Percentiles rank a stretch among this genome's conserved stretches.
Conservation (phyloP, 306 rosid species). For the Castanospermum australe region DNA sequence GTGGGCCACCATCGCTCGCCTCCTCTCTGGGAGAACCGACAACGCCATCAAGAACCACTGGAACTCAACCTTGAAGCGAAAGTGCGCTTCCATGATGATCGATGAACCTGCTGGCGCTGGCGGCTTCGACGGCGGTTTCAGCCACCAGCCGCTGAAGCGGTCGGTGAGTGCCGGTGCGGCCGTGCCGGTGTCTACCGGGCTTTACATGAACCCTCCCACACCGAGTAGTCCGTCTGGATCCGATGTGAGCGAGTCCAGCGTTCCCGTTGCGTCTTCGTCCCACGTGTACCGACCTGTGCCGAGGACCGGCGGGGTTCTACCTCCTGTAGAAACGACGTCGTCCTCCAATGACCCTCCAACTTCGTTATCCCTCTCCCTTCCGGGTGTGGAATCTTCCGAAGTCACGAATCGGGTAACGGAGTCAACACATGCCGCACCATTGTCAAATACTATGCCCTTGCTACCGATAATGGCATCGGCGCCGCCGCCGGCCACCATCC, state of each 20-base stretch:
- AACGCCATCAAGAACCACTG: constrained; percentile 98
- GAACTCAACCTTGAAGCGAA: constrained; percentile 93
- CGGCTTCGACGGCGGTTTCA: constrained; percentile 13
- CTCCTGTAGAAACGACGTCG: constrained; percentile 64
- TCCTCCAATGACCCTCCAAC: constrained; percentile 76
- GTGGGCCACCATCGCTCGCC: constrained; percentile 97
- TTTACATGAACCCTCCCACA: constrained; percentile 50
- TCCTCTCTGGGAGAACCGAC: constrained; percentile 84
- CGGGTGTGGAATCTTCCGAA: constrained; percentile 64
- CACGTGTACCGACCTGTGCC: constrained; percentile 72
- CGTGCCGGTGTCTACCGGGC: constrained; percentile 57
- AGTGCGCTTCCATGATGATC: constrained; percentile 50
- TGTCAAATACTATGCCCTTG: constrained; percentile 23
- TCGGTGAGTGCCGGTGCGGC: constrained; percentile 83
- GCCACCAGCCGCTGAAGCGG: constrained; percentile 60
- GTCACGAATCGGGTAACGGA: constrained; percentile 39
- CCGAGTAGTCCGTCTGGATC: constrained; percentile 89
- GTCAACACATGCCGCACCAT: background rate
- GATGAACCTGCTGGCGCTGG: constrained; percentile 2
- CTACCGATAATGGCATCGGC: constrained; percentile 33
- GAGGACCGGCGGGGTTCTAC: constrained; percentile 60
- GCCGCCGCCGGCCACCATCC: background rate
- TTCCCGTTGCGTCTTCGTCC: constrained; percentile 43
- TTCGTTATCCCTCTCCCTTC: constrained; percentile 74
- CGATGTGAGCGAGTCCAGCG: constrained; percentile 86